These are phyloP conservation scores for Colletotrichum melonis DNA, from an alignment of 2,329 filamentous ascomycete species.

Conservation along the genomic window DNA sequence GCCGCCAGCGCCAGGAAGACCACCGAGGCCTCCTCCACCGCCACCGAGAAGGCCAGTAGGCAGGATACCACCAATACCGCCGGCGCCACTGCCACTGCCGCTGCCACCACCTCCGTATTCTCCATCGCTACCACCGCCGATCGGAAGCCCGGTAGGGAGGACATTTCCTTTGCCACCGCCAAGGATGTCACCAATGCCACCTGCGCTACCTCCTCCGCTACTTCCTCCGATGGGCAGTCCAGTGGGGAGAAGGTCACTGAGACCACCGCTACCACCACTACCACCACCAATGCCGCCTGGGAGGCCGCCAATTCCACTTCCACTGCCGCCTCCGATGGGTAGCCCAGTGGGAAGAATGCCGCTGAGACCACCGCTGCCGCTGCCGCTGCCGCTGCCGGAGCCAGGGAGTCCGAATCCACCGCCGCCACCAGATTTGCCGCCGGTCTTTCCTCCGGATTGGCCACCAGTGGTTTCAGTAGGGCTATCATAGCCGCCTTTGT, in stretches of 20 bases:
- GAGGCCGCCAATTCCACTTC: neutral
- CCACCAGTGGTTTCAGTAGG: neutral
- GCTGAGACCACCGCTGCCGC: no score
- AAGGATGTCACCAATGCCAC: neutral
- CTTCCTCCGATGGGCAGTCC: neutral
- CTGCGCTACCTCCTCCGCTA: no score
- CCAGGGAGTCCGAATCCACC: neutral
- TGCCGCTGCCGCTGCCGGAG: no score
- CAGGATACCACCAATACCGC: neutral
- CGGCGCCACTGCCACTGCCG: neutral
- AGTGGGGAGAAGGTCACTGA: neutral
- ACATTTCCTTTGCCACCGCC: neutral
- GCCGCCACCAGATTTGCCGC: neutral
- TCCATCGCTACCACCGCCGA: neutral
- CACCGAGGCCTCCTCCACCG: neutral
- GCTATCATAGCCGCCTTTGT: neutral
- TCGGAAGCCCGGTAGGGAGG: neutral
- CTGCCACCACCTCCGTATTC: neutral
- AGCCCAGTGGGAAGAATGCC: neutral
- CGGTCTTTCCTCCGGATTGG: neutral
- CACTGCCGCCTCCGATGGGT: neutral
- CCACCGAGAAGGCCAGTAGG: neutral
- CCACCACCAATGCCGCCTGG: neutral
- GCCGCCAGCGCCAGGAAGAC: neutral
- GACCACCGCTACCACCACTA: neutral